phyloP scores from a whole-genome alignment of 345 rosid species.

The Lepidium sativum region DNA sequence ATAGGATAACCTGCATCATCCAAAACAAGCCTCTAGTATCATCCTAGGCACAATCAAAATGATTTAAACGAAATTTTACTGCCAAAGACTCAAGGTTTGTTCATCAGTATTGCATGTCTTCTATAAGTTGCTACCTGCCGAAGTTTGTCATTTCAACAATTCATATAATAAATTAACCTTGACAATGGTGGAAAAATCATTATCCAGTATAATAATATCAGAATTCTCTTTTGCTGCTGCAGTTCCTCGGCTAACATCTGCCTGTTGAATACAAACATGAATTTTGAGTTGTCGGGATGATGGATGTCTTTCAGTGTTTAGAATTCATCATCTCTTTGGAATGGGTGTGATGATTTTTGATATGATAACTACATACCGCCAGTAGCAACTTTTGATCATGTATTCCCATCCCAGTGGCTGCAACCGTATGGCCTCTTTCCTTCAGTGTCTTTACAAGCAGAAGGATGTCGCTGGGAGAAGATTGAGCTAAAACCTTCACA shows the following conservation, averaged over 20 bases:
- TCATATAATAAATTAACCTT: conserved; percentile 42
- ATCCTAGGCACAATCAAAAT: background rate
- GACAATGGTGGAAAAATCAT: conserved; percentile 64
- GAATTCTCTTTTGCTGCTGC: conserved; percentile 84
- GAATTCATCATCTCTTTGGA: background rate
- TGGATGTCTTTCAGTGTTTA: background rate
- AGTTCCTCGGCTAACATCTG: conserved; percentile 83
- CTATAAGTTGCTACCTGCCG: background rate
- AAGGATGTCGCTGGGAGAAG: conserved; percentile 67
- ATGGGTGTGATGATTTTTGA: background rate
- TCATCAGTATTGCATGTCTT: background rate
- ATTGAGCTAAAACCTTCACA: conserved; percentile 70
- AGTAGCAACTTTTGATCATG: conserved; percentile 73
- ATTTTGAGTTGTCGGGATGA: conserved; percentile 8
- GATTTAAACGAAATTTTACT: background rate
- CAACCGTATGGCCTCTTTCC: conserved; percentile 62
- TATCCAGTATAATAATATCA: conserved; percentile 73
- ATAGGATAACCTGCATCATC: conserved; percentile 56
- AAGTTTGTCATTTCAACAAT: background rate
- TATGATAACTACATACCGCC: conserved; percentile 33
- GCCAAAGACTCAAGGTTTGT: background rate
- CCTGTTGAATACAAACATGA: conserved; percentile 40
- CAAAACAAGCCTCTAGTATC: background rate
- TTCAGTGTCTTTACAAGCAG: conserved; percentile 71
- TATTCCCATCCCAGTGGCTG: conserved; percentile 91